A percentile compares a stretch with the other conserved stretches of the same genome.
These are phyloP conservation scores for Aspergillus alliaceus DNA, from an alignment of 2,329 filamentous ascomycete species.

Conservation along the genomic window DNA sequence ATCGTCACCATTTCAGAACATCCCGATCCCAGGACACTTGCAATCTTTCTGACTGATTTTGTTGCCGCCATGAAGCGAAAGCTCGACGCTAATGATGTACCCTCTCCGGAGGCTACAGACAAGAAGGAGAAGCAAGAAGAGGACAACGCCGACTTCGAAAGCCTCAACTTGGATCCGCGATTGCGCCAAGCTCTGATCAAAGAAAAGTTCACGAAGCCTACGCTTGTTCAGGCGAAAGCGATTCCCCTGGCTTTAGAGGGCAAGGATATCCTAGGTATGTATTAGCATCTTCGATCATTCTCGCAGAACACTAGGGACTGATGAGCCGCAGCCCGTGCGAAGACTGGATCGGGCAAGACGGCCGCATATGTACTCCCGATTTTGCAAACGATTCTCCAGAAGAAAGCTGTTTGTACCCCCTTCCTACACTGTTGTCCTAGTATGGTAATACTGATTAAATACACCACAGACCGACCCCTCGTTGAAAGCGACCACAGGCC, in stretches of 20 bases:
- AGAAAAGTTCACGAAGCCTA: conserved; percentile 81
- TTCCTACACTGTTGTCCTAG: not conserved
- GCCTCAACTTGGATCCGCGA: conserved; percentile 78
- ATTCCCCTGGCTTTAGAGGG: conserved; percentile 87
- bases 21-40: conserved; percentile 3
- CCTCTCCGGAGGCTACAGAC: conserved; percentile 36
- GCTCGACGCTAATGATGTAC: conserved; percentile 49
- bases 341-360: conserved; percentile 95
- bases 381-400: conserved; percentile 78
- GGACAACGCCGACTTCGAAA: conserved; percentile 64
- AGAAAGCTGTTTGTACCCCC: conserved; percentile 60
- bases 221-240: conserved; percentile 81
- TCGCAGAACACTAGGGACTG: not conserved
- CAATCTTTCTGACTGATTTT: not conserved
- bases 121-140: conserved; percentile 22
- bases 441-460: conserved; percentile 1
- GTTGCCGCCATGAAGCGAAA: conserved; percentile 49
- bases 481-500: conserved; percentile 61
- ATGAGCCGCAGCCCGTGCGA: conserved; percentile 67
- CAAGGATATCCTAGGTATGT: conserved; percentile 72
- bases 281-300: too few relatives aligned
- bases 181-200: conserved; percentile 82
- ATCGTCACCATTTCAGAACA: conserved; percentile 5
- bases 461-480: conserved; percentile 33
- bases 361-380: conserved; percentile 91